Evolutionary conservation across 495 filamentous ascomycete genomes (phyloP).

Genomic region (Usnea hakonensis): DNA sequence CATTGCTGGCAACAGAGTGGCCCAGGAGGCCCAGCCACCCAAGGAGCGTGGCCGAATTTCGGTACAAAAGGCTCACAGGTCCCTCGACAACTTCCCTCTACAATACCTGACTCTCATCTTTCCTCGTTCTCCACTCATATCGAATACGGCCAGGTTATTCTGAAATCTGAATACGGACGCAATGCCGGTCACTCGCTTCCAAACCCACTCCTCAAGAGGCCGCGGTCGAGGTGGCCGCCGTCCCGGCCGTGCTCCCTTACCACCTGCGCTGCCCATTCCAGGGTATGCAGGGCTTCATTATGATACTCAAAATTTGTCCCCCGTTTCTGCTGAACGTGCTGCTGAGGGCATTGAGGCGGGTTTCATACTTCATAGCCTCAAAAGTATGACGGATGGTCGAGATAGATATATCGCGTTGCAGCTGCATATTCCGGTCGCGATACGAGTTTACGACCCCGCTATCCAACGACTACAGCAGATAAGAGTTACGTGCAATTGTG

Average conservation of each 20-base stretch:
- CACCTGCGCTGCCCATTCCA: not conserved
- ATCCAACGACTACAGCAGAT: not conserved
- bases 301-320: not conserved
- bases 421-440: not conserved
- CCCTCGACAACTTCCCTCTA: not conserved
- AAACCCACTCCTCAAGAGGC: too few relatives aligned
- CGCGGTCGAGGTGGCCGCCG: too few relatives aligned
- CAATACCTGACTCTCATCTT: too few relatives aligned
- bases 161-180: not conserved
- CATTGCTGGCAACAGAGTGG: not conserved
- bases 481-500: not conserved
- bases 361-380: not conserved
- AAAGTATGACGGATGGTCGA: not conserved
- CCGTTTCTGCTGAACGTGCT: not conserved
- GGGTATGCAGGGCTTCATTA: not conserved
- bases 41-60: not conserved
- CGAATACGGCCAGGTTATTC: not conserved
- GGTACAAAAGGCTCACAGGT: not conserved
- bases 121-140: not conserved
- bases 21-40: not conserved
- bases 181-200: not conserved
- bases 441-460: not conserved
- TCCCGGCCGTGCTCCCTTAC: not conserved
- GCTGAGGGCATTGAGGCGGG: not conserved
- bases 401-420: slow-evolving; percentile 1